Base-by-base conservation (phyloP, 805 yeast species). In the Kuraishia hungarica region DNA sequence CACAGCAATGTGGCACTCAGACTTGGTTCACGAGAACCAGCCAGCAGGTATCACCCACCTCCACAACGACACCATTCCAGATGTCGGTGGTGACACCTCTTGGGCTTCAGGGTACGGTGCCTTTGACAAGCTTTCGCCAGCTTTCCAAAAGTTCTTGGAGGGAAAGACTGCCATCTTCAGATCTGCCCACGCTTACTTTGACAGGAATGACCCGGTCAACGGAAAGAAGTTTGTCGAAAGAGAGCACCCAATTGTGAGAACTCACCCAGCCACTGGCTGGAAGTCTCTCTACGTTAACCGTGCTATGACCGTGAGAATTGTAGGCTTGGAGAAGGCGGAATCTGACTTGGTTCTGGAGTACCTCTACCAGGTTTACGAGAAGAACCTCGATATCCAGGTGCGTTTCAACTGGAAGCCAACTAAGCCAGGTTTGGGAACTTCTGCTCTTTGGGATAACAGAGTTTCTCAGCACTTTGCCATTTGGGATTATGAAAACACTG, bases 241-340 rank as follows among this genome's bases (percentile, higher is more conserved):
- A 65, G 79, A 75, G 57, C 88, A 83, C 66, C 87, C 86, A 2
- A 59, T 83, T 26, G 76, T 83, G 43, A 76, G 87, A 69, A 81
- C 86, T 47, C 84, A 84, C 60, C 87, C 88, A 8, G 84, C 77
- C 13, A 82, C 87, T 26, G 86, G 86, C 49, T 75, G 82, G 80
- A 83, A 83, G 66, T 70, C 83, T 1, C 68, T 83, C 59, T 82
- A 71, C 57, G 80, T 81, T 48, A 81, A 81, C 67, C 73, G 82
- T 51, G 69, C 73, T 21, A 73, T 74, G 75, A 81, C 84, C 17
- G 70, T 63, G 51, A 72, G 80, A 57, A 81, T 82, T 55, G 74
- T 76, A 8, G 86, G 84, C 0, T 70, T 81, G 54, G 75, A 77
- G 54, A 75, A 76, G 26, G 79, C 69, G 52, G 86, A 82, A 66